Base-by-base conservation (phyloP, 2,329 filamentous ascomycete genomes). In the Lachnellula arida region DNA sequence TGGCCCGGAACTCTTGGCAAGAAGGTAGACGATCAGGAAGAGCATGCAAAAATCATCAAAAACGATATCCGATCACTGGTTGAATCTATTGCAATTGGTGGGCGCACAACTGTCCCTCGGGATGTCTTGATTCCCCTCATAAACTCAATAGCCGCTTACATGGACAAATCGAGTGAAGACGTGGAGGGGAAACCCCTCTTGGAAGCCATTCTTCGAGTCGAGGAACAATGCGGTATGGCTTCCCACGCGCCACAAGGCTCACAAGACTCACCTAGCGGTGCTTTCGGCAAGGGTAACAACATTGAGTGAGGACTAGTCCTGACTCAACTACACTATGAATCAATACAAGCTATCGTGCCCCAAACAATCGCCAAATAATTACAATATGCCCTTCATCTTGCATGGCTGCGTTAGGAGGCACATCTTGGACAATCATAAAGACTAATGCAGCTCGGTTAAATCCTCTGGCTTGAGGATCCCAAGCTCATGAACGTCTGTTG, bases 41-140 rank as follows among this genome's bases (percentile, higher is more conserved):
- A 58, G 22, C 51, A 58, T 39, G 53, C 53, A 14, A 50, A 46
- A 15, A 22, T 42, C 28, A 58, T 55, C 47, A 58, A 54, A 28
- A 52, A 51, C 22, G 55, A 58, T 49, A 51, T 51, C 4, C 47
- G 47, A 17, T 46, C 12, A 14, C 19, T 54, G 19, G 35, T 54
- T 35, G 55, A 54, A 49, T 48, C 46, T 1, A 54, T 54, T 39
- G 39, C 52, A 1, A 46, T 54, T 46, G 51, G 51, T 25, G 53
- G 53, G 2, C 37, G 47, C 12, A 50, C 52, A 2, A 19, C 54
- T 37, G 23, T 58, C 32, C 55, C 47, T 28, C 46, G 49, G 46
- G 51, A 58, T 14, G n/a, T 58, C 28, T 15, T 58, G 43, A 11
- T 58, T 23, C 55, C 51, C 4, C 43, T 58, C 8, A 15, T 58